Evolutionary conservation across 371 early-diverging fungal genomes (phyloP).

Genomic region (Mortierella sp.): DNA sequence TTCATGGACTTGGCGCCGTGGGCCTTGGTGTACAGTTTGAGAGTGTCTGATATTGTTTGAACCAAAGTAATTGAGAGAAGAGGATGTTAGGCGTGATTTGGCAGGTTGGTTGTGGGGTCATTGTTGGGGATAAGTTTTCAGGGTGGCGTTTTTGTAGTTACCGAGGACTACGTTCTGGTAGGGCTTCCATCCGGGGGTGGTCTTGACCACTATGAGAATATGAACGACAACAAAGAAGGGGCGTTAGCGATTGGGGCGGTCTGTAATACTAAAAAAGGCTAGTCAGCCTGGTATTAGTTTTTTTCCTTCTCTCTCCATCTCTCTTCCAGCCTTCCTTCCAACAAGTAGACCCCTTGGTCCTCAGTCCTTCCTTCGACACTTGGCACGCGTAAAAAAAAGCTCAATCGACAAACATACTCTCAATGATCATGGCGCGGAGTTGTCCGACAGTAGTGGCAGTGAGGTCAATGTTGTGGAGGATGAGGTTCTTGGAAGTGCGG

Average conservation of each 20-base stretch:
- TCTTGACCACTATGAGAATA: slow-evolving; percentile 66
- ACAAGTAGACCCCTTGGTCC: background rate
- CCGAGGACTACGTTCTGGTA: slow-evolving; percentile 77
- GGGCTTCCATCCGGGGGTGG: slow-evolving; percentile 79
- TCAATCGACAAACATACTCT: slow-evolving; percentile 66
- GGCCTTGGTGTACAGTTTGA: slow-evolving; percentile 90
- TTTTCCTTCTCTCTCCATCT: background rate
- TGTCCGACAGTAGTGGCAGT: slow-evolving; percentile 77
- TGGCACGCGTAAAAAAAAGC: background rate
- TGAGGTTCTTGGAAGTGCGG: slow-evolving; percentile 86
- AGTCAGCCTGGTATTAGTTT: background rate
- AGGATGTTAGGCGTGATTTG: background rate
- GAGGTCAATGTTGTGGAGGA: slow-evolving; percentile 81
- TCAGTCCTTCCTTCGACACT: background rate
- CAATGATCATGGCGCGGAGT: slow-evolving; percentile 72
- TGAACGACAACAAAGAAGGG: background rate
- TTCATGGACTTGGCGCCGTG: slow-evolving; percentile 90
- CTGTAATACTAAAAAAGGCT: slow-evolving; percentile 10
- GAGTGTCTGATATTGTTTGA: slow-evolving; percentile 72
- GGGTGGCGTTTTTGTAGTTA: slow-evolving; percentile 38
- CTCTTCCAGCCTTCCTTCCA: too few species aligned
- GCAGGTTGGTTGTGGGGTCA: background rate
- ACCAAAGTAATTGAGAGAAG: background rate
- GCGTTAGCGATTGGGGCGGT: background rate
- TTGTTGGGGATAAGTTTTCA: background rate